These are phyloP conservation scores for Suillus subalutaceus DNA, from an alignment of 768 basidiomycete genomes.

Conservation along the genomic window DNA sequence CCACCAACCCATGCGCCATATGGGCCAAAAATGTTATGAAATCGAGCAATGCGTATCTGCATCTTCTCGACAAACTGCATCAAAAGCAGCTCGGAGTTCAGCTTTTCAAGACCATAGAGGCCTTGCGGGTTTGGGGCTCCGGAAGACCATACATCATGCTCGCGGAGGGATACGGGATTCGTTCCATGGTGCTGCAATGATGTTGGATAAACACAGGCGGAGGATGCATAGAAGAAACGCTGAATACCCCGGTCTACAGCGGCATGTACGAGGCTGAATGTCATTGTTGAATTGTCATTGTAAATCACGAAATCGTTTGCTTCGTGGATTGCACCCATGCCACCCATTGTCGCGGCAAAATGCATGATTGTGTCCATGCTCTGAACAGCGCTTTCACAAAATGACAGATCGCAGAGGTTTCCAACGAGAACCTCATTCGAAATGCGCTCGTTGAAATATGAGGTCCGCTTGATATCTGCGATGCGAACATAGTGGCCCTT, in stretches of 20 bases:
- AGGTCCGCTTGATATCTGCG: conserved; percentile 39
- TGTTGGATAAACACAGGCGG: conserved; percentile 60
- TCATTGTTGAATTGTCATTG: conserved; percentile 52
- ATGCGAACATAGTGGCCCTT: conserved; percentile 43
- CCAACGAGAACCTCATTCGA: conserved; percentile 44
- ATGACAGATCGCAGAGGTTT: conserved; percentile 46
- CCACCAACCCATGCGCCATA: conserved; percentile 55
- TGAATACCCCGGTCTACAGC: conserved; percentile 40
- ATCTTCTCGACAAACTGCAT: conserved; percentile 35
- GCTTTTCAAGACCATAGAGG: conserved; percentile 63
- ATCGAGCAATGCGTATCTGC: conserved; percentile 50
- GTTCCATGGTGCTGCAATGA: conserved; percentile 37
- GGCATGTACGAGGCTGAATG: conserved; percentile 47
- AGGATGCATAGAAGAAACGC: conserved; percentile 57
- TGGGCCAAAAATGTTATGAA: conserved; percentile 64
- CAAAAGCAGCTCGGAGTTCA: conserved; percentile 50
- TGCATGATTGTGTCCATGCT: conserved; percentile 52
- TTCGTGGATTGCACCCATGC: conserved; percentile 63
- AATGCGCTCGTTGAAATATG: conserved; percentile 24
- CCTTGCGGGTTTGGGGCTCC: conserved; percentile 50
- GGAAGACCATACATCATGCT: conserved; percentile 46
- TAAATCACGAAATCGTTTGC: conserved; percentile 54
- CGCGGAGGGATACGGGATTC: conserved; percentile 47
- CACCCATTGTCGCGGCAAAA: conserved; percentile 65
- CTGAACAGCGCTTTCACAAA: conserved; percentile 41